These are phyloP conservation scores for Leccinum disarticulatum DNA, from an alignment of 768 basidiomycete species.

Conservation along the genomic window DNA sequence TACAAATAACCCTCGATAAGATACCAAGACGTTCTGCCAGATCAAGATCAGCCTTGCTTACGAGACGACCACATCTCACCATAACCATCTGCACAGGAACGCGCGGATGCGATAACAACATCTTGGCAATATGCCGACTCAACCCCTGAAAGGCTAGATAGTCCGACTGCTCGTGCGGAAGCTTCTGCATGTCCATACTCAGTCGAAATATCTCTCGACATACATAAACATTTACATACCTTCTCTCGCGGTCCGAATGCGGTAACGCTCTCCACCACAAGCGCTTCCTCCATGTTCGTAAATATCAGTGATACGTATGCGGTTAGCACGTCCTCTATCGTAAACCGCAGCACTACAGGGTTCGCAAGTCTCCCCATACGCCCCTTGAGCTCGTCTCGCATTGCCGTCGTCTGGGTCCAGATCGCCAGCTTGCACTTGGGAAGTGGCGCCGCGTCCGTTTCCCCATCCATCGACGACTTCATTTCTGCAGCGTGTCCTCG, in stretches of 20 bases:
- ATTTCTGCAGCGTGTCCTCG: conserved; percentile 18
- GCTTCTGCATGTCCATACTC: conserved; percentile 43
- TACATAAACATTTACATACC: conserved; percentile 34
- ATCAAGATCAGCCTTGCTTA: neutral
- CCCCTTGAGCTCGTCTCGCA: conserved; percentile 12
- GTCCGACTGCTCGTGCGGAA: conserved; percentile 67
- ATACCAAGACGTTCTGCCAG: conserved; percentile 47
- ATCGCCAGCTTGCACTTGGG: conserved; percentile 48
- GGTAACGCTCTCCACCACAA: conserved; percentile 62
- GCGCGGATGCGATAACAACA: conserved; percentile 53
- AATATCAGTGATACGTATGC: conserved; percentile 59
- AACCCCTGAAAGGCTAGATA: conserved; percentile 63
- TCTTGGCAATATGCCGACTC: conserved; percentile 63
- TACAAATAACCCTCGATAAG: conserved; percentile 63
- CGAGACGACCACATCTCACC: conserved; percentile 32
- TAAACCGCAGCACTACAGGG: conserved; percentile 52
- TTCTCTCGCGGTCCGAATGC: conserved; percentile 74
- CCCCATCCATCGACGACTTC: neutral
- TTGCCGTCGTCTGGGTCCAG: conserved; percentile 42
- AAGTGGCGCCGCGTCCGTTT: neutral
- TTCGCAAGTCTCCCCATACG: conserved; percentile 16
- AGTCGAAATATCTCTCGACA: neutral
- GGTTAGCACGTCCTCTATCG: conserved; percentile 62
- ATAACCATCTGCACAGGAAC: conserved; percentile 55
- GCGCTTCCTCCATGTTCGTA: conserved; percentile 32